Conservation (phyloP, 2,329 filamentous ascomycete genomes). For the Aspergillus pseudoterreus region DNA sequence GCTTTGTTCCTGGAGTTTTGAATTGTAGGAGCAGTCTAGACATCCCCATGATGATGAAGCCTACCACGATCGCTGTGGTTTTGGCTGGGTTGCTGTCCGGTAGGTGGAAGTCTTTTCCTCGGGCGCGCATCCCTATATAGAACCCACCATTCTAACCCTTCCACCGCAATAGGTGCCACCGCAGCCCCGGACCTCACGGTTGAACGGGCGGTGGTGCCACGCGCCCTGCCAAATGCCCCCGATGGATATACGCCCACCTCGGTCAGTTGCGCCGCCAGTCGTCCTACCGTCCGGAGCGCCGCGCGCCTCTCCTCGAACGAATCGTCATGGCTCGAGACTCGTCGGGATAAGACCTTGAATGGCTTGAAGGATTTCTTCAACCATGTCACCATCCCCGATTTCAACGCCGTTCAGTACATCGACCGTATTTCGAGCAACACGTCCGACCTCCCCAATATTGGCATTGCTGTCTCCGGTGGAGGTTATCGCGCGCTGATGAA, state of each 20-base stretch:
- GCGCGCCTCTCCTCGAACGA: conserved; percentile 65
- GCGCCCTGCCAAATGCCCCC: conserved; percentile 55
- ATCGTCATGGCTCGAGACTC: conserved; percentile 66
- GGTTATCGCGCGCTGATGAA: conserved; percentile 85
- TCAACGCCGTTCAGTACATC: conserved; percentile 74
- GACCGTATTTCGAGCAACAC: conserved; percentile 54
- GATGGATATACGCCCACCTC: conserved; percentile 68
- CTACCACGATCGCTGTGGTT: conserved; percentile 8
- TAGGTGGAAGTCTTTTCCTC: conserved; percentile 4
- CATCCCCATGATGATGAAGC: conserved; percentile 10
- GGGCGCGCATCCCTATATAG: background rate
- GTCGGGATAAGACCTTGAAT: conserved; percentile 68
- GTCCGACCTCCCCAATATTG: conserved; percentile 64
- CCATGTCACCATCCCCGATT: conserved; percentile 69
- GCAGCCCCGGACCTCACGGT: conserved; percentile 2
- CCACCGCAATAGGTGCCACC: conserved; percentile 8
- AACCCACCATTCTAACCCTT: background rate
- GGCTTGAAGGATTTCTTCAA: conserved; percentile 71
- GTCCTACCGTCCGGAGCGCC: conserved; percentile 67
- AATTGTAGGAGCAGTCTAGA: conserved; percentile 4
- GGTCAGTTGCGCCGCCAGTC: conserved; percentile 65
- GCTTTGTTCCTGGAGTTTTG: background rate
- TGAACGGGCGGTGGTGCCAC: conserved; percentile 15
- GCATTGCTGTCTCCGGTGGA: conserved; percentile 75
- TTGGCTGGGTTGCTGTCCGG: conserved; percentile 16